These are phyloP conservation scores for Angophora floribunda DNA, from an alignment of 345 rosid genomes.

Conservation along the genomic window DNA sequence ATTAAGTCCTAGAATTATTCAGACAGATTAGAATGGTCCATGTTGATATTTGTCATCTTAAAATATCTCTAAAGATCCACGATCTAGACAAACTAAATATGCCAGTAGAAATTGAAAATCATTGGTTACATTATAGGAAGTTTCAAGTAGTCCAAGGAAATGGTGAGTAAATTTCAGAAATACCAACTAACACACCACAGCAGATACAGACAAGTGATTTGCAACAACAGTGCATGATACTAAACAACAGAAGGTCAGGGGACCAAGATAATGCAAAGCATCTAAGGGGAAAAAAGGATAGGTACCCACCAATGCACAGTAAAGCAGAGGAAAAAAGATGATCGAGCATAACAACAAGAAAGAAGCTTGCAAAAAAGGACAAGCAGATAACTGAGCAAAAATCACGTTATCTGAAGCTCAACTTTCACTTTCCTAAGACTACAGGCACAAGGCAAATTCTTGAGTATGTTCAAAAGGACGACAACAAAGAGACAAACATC, in stretches of 20 bases:
- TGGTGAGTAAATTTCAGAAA: not conserved
- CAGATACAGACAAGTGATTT: not conserved
- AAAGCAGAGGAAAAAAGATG: not conserved
- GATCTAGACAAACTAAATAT: not conserved
- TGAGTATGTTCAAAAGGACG: not conserved
- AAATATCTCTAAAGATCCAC: not conserved
- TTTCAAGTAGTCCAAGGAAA: not conserved
- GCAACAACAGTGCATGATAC: not conserved
- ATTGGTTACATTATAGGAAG: not conserved
- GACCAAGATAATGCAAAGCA: not conserved
- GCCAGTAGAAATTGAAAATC: not conserved
- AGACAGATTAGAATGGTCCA: not conserved
- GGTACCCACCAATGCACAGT: not conserved
- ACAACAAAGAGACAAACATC: not conserved
- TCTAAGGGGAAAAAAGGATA: not conserved
- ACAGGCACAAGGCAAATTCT: not conserved
- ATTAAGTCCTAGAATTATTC: not conserved
- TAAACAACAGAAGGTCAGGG: not conserved
- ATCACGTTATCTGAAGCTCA: not conserved
- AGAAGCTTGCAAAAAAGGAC: not conserved
- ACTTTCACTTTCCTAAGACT: not conserved
- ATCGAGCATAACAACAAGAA: not conserved
- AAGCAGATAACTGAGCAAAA: not conserved
- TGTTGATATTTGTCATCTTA: not conserved
- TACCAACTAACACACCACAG: not conserved